phyloP scores from a whole-genome alignment of 352 stramenopile genomes.

The Phytopythium boreale region DNA sequence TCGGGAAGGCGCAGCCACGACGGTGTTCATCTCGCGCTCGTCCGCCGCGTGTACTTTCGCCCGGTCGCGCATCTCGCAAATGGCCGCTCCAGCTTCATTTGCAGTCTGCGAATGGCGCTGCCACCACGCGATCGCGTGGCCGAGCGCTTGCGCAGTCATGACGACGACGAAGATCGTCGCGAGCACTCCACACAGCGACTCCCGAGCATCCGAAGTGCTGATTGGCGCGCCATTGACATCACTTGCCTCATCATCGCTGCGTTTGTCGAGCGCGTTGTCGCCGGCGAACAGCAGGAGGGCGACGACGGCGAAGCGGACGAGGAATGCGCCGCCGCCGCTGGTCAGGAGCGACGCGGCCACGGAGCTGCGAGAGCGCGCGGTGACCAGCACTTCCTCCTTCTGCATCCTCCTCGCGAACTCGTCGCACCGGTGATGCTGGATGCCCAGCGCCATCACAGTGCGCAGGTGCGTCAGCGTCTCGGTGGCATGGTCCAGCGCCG shows the following conservation, averaged over 20 bases:
- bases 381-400: neutral
- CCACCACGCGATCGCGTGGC: conserved; percentile 1
- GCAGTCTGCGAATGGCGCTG: neutral
- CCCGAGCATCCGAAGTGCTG: neutral
- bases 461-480: conserved; percentile 3
- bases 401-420: neutral
- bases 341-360: neutral
- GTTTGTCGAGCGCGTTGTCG: neutral
- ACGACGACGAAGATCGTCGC: conserved; percentile 3
- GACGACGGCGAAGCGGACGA: conserved; percentile 5
- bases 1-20: neutral
- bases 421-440: neutral
- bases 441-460: neutral
- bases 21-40: conserved; percentile 8
- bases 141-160: neutral
- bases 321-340: conserved; percentile 1
- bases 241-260: neutral
- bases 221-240: neutral
- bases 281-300: conserved; percentile 3
- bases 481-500: neutral
- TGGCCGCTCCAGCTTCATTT: neutral
- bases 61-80: neutral
- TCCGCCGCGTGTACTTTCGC: neutral
- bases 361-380: neutral
- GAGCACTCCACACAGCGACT: neutral